Evolutionary conservation across 2,329 filamentous ascomycete genomes (phyloP), one percentile per base, ranked within the genome.

Genomic region (Alternaria consortialis): DNA sequence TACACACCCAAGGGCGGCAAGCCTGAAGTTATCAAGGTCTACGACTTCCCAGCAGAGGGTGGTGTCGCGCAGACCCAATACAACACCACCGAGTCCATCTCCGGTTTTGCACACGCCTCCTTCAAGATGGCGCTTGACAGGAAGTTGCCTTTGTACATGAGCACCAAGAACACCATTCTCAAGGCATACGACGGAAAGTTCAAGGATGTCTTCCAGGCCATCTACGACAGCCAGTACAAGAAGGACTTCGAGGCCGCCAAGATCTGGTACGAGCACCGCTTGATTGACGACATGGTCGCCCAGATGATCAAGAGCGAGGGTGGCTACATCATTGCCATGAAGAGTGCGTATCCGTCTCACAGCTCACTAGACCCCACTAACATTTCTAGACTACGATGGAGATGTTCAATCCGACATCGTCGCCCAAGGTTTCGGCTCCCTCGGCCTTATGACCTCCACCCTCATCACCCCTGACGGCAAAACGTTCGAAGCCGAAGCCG

Each of bases 241-340:
- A 86, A 88, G 79, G 87, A 92, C 44, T 98, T 98, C 73, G 94
- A 97, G 79, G 90, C 90, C 76, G 92, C 93, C 86, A 88, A 88
- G 66, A 97, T 98, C 84, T 98, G 95, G 95, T 98, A 99, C 80
- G 95, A 99, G 89, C 95, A 99, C 85, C 91, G 95, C 76, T 86
- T 99, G 71, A 98, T 99, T 77, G 95, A 99, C 83, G 95, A 99
- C 84, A 98, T 99, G 95, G 95, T 99, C 67, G 95, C 95, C 51
- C 95, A 99, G 87, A 99, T 99, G 95, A 91, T 99, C 86, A 99
- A 99, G 91, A 95, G 91, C 83, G 88, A 90, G 75, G 95, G 95
- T 73, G 95, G 95, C 66, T 97, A 95, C 83, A 88, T 98, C 79
- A 97, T 98, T 86, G 95, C 95, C 65, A 88, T 98, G 81, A 99